phyloP scores from a whole-genome alignment of 2,329 filamentous ascomycete species.

The Macroventuria anomochaeta region DNA sequence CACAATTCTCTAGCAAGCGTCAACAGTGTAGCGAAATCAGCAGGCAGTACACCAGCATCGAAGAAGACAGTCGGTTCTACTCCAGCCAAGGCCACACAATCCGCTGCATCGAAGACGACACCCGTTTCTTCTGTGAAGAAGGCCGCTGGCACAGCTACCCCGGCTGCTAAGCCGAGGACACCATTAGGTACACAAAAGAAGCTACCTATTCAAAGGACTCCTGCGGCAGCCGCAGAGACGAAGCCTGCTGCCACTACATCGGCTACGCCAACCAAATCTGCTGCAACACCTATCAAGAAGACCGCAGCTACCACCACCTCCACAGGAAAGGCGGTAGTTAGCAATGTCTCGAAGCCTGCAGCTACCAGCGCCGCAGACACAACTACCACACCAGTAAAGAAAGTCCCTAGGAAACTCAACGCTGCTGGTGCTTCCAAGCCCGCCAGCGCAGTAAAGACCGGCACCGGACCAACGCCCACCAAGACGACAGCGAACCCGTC shows the following conservation, averaged over 20 bases:
- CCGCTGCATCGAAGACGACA: constrained; percentile 23
- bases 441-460: constrained; percentile 12
- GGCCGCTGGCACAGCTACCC: constrained; percentile 14
- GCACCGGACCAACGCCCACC: constrained; percentile 16
- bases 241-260: constrained; percentile 15
- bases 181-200: constrained; percentile 34
- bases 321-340: constrained; percentile 24
- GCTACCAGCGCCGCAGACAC: constrained; percentile 6
- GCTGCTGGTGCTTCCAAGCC: constrained; percentile 21
- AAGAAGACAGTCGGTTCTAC: constrained; percentile 37
- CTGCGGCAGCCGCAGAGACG: constrained; percentile 17
- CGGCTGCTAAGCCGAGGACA: constrained; percentile 25
- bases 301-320: constrained; percentile 21
- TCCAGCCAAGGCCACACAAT: constrained; percentile 22
- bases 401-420: constrained; percentile 5
- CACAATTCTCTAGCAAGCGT: constrained; percentile 32
- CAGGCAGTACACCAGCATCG: constrained; percentile 27
- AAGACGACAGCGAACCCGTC: constrained; percentile 17
- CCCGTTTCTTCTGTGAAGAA: constrained; percentile 24
- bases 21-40: constrained; percentile 38
- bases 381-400: constrained; percentile 7
- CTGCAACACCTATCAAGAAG: constrained; percentile 30
- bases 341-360: constrained; percentile 24
- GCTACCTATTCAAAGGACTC: constrained; percentile 11
- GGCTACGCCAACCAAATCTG: constrained; percentile 30